A percentile compares a stretch with the other conserved stretches of the same genome.
Evolutionary conservation across 164 flowering plant genomes (phyloP).

Genomic region (Magnolia officinalis): DNA sequence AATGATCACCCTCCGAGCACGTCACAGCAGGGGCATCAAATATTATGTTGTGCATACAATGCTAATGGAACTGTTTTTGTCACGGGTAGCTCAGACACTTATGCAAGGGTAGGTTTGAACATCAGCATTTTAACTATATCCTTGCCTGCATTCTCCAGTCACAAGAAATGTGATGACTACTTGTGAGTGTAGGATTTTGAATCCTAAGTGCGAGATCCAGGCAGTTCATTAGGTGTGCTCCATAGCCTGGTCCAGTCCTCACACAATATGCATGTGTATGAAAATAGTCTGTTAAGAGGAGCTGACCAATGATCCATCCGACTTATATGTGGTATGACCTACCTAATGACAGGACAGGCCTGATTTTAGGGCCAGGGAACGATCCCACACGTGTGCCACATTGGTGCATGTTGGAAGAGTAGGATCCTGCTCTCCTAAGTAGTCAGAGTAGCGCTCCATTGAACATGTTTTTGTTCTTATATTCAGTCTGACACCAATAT

Average conservation of each 20-base stretch:
- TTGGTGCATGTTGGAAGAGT: too few relatives aligned
- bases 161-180: not conserved
- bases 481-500: not conserved
- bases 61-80: conserved; percentile 97
- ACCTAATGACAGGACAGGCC: too few relatives aligned
- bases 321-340: too few relatives aligned
- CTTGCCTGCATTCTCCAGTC: not conserved
- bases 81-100: conserved; percentile 97
- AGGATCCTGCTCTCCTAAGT: too few relatives aligned
- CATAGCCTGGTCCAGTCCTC: too few relatives aligned
- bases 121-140: not conserved
- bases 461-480: not conserved
- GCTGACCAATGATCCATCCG: too few relatives aligned
- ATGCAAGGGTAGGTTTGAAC: conserved; percentile 69
- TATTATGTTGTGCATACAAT: conserved; percentile 90
- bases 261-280: too few relatives aligned
- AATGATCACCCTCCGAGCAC: conserved; percentile 46
- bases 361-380: too few relatives aligned
- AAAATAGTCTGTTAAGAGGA: too few relatives aligned
- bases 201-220: not conserved
- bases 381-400: too few relatives aligned
- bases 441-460: not conserved
- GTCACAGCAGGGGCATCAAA: conserved; percentile 52
- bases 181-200: not conserved
- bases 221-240: too few relatives aligned